Evolutionary conservation across 768 basidiomycete species (phyloP).

Genomic region (Pholiota microspora): DNA sequence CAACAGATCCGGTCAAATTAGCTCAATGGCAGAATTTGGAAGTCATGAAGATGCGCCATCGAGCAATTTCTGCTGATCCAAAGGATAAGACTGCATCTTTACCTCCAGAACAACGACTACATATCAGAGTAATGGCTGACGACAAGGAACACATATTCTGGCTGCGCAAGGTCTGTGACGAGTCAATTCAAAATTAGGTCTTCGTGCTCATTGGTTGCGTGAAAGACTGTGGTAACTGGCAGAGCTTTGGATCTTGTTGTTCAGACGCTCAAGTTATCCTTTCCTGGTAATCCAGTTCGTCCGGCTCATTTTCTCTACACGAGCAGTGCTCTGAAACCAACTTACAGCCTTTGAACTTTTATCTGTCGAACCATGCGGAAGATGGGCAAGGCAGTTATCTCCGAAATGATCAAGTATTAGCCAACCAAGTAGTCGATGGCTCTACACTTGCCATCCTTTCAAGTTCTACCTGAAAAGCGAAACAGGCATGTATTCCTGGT

Average conservation of each 20-base stretch:
- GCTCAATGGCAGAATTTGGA: conserved; percentile 57
- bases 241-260: conserved; percentile 59
- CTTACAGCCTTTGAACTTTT: conserved; percentile 43
- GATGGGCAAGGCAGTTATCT: conserved; percentile 30
- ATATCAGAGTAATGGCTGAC: conserved; percentile 44
- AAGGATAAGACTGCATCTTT: conserved; percentile 48
- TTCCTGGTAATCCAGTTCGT: conserved; percentile 32
- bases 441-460: conserved; percentile 27
- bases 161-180: conserved; percentile 61
- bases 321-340: background rate
- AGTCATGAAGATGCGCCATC: conserved; percentile 74
- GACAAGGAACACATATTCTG: conserved; percentile 53
- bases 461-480: conserved; percentile 7
- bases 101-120: conserved; percentile 54
- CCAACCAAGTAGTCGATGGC: conserved; percentile 55
- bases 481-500: conserved; percentile 9
- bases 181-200: background rate
- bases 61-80: conserved; percentile 60
- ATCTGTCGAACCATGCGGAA: conserved; percentile 18
- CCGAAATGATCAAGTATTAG: conserved; percentile 47
- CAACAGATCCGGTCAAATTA: conserved; percentile 51
- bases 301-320: background rate
- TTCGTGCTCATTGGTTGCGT: background rate
- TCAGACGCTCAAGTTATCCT: conserved; percentile 28
- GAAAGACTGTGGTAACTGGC: conserved; percentile 57